Base-by-base conservation (phyloP, 768 basidiomycete genomes). In the Hericium rajendrae region DNA sequence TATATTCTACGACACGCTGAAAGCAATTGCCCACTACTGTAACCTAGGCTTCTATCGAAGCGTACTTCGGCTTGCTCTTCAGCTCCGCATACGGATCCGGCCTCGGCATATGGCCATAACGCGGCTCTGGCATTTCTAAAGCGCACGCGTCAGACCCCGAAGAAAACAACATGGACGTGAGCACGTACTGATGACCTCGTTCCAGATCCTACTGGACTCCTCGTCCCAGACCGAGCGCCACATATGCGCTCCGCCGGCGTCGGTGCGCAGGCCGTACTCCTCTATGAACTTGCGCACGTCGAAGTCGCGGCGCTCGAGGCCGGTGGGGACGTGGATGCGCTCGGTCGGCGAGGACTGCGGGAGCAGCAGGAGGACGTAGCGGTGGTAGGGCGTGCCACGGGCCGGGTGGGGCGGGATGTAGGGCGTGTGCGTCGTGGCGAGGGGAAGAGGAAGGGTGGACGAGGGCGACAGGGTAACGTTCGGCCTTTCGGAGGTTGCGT, bases 321-420 rank as follows among this genome's bases (percentile, higher is more conserved):
- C 52, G 15, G 58, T 55, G 6, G 67, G 68, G 43, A 71, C 62
- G 28, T 61, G 54, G 56, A 73, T 62, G 52, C 58, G 65, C 62
- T 64, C 60, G 10, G 61, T 62, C 0, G 68, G 62, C 10, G 76
- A 71, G 37, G 80, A 75, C 63, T 95, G 92, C 10, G 82, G 84
- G 50, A 94, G 76, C 28, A 95, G 73, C 28, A 95, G 73, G 48
- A 86, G 63, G 9, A 83, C 80, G 69, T 95, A 97, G 60, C 95
- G 91, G 71, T 99, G 95, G 71, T 91, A 93, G 0, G 83, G 82
- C 11, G 93, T 87, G 52, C 94, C 93, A 39, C 80, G 80, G 67
- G 92, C 88, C 3, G 95, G 95, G 62, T 97, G 93, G 4, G 94
- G 97, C 5, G 95, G 89, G 61, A 94, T 75, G 70, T 94, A 97